Conservation (phyloP, 176 grass and related monocot genomes). For the Urochloa ruziziensis region DNA sequence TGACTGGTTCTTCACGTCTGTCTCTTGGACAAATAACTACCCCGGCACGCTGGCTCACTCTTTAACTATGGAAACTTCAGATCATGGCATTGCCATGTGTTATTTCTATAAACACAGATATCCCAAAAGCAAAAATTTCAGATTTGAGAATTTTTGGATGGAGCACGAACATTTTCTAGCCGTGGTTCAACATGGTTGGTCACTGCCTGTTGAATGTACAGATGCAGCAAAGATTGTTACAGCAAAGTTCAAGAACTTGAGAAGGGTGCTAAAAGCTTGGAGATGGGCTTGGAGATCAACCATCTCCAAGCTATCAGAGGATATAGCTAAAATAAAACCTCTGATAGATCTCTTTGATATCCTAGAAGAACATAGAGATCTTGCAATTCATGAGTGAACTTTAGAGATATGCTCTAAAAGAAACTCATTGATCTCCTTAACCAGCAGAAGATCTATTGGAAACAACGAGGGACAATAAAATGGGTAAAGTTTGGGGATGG, state of each 20-base stretch:
- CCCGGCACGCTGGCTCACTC: fast-evolving
- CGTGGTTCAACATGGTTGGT: background rate
- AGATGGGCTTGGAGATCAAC: too few relatives aligned
- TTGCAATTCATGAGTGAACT: background rate
- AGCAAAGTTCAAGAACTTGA: background rate
- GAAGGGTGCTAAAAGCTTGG: background rate
- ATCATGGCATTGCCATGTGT: background rate
- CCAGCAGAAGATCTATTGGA: too few relatives aligned
- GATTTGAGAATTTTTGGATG: too few relatives aligned
- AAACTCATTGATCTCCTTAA: too few relatives aligned
- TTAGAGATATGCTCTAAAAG: background rate
- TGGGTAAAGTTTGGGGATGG: too few relatives aligned
- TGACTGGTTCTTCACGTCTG: background rate
- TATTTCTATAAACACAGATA: too few relatives aligned
- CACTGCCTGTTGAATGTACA: fast-evolving
- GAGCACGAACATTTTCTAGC: background rate
- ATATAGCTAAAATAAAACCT: fast-evolving
- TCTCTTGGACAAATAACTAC: background rate
- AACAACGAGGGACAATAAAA: too few relatives aligned
- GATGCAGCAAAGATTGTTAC: background rate
- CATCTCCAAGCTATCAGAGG: background rate
- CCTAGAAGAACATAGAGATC: background rate
- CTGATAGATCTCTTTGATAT: background rate
- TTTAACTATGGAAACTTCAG: background rate
- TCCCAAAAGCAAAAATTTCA: too few relatives aligned